phyloP scores from a whole-genome alignment of 176 grass and related monocot genomes.

The Musa beccarii region DNA sequence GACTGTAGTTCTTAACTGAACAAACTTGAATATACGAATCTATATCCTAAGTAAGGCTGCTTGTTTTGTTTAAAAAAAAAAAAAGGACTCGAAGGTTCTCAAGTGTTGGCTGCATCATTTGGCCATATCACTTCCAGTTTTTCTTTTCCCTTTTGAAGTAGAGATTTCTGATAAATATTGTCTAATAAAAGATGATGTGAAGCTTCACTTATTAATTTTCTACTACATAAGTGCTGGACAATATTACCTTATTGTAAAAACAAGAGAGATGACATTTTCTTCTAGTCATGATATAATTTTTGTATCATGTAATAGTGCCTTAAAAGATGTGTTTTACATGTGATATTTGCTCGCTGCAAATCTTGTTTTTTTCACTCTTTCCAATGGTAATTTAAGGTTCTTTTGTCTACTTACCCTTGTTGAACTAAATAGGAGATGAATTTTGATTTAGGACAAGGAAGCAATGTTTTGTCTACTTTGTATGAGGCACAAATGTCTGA shows the following conservation, averaged over 20 bases:
- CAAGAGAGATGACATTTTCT: neutral
- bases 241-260: neutral
- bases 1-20: neutral
- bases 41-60: neutral
- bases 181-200: neutral
- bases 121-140: neutral
- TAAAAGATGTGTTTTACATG: neutral
- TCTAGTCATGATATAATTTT: neutral
- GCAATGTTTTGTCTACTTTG: conserved; percentile 32
- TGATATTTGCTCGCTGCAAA: neutral
- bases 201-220: neutral
- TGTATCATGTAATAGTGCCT: neutral
- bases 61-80: neutral
- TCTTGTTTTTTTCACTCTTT: neutral
- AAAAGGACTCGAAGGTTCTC: neutral
- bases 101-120: neutral
- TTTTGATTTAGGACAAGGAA: conserved; percentile 32
- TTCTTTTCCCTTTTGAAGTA: neutral
- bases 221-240: neutral
- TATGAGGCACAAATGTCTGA: conserved; percentile 61
- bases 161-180: neutral
- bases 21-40: neutral
- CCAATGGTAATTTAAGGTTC: neutral
- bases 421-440: conserved; percentile 3
- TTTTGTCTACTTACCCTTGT: neutral